Base-by-base conservation (phyloP, 495 filamentous ascomycete genomes). In the Chlorociboria aeruginascens region DNA sequence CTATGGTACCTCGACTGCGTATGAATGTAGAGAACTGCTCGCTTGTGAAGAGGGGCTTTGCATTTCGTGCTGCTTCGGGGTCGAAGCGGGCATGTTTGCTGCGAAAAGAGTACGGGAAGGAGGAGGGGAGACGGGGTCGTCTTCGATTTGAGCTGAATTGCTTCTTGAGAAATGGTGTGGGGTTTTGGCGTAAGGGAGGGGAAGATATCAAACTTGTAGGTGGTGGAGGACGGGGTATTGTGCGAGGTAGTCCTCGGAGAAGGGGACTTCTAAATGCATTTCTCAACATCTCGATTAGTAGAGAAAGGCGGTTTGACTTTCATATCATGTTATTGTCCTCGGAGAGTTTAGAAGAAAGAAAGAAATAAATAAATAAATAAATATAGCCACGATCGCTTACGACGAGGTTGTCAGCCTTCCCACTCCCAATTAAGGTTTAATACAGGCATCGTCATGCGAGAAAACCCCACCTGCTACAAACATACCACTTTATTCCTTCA, bases 31-130 rank as follows among this genome's bases (percentile, higher is more conserved):
- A 35, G 10, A 68, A 8, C 9, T 55, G 45, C 28, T 56, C 45
- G 35, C 50, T 32, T 0, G 63, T 63, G 49, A 70, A n/a, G 12
- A 75, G 62, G 1, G 69, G 70, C 20, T 59, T 56, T 4, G 69
- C 69, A 10, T 56, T 50, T 8, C 33, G 35, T 28, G 43, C 43
- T 25, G 17, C 28, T 30, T 48, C 40, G 3, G 30, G 35, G 50
- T 52, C 44, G 11, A 25, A 45, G 16, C 34, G 29, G 7, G 29
- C 25, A 45, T 45, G 35, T 11, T n/a, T 44, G 8, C 4, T n/a
- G 42, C 11, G 30, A 30, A 16, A 33, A 31, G 11, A 10, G 42
- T 33, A 6, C 8, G 32, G 20, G 28, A 9, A 42, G 7, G 13
- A 3, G 7, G 25, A 25, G 41, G 29, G 25, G 3, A 16, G 20